These are phyloP conservation scores for Gymnopilus junonius DNA, from an alignment of 768 basidiomycete species.

Conservation along the genomic window DNA sequence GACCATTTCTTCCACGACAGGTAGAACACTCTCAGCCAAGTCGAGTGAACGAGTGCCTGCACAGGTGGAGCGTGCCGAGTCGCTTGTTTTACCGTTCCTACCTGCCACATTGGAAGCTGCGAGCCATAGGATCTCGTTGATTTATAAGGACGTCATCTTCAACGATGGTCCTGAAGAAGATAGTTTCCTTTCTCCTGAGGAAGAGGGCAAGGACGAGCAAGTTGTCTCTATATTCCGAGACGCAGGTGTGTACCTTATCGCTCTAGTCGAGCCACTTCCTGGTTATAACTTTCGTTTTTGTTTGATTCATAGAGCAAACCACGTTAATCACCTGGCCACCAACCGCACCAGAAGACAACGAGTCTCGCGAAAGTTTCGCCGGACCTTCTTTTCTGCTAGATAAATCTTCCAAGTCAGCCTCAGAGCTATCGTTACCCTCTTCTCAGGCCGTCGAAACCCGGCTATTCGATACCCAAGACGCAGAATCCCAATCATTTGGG, in stretches of 20 bases:
- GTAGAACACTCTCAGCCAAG: conserved; percentile 9
- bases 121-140: conserved; percentile 66
- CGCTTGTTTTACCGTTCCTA: conserved; percentile 40
- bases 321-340: conserved; percentile 65
- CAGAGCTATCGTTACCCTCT: conserved; percentile 19
- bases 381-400: conserved; percentile 35
- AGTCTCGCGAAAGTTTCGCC: conserved; percentile 15
- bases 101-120: conserved; percentile 66
- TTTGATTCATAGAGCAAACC: conserved; percentile 42
- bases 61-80: conserved; percentile 18
- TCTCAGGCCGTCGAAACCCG: conserved; percentile 14
- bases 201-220: conserved; percentile 1
- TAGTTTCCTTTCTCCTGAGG: not conserved
- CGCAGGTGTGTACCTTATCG: not conserved
- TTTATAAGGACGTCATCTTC: conserved; percentile 79
- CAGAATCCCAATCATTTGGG: conserved; percentile 43
- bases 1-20: conserved; percentile 38
- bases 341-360: conserved; percentile 35
- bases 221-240: conserved; percentile 8
- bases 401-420: conserved; percentile 18
- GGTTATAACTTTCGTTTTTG: not conserved
- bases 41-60: not conserved
- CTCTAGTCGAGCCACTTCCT: not conserved
- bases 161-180: conserved; percentile 33
- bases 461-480: conserved; percentile 21